Base-by-base conservation (phyloP, 1,139 yeast genomes). In the Lodderomyces oxycetoniae region DNA sequence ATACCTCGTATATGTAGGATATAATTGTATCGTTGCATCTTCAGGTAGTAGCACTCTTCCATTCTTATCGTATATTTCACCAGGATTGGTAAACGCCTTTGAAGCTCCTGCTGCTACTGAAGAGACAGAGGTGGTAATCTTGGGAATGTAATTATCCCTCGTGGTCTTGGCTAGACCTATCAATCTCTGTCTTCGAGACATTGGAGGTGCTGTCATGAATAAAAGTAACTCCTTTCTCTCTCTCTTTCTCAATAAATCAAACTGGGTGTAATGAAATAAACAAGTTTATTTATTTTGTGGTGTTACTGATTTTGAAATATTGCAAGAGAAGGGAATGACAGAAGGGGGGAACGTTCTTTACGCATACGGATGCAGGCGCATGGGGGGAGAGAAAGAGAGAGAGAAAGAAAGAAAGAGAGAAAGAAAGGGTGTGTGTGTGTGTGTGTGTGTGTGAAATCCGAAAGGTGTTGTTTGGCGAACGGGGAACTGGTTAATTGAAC, bases 1-100 rank as follows among this genome's bases (percentile, higher is more conserved):
- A 13, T 53, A 40, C 14, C 81, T 59, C 0, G 87, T 71, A 52
- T 81, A 85, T 4, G 86, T 73, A 2, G 89, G 89, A 46, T 79
- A 83, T 5, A 50, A 72, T 6, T 63, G 55, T 32, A 68, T 58
- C 3, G 57, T 38, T 4, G 73, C 61, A 39, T 64, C 67, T 22
- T 52, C 50, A 4, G 74, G 74, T 22, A 63, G 44, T 17, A 56
- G 44, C 16, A 65, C 46, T 37, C 55, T 48, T 3, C 71, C 71
- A 9, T 50, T 40, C 9, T 54, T 63, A 37, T 61, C 66, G 37
- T 56, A 59, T 15, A 53, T 39, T 30, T 58, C 63, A 19, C 42
- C 51, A 9, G 33, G 33, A 25, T 43, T 55, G 20, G 64, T 58
- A 44, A 71, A 57, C 5, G 62, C 59, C 28, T 58, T 48, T 1